A percentile compares a stretch with the other conserved stretches of the same genome.
Conservation (phyloP, 441 rosid genomes). For the Syzygium syzygioides region DNA sequence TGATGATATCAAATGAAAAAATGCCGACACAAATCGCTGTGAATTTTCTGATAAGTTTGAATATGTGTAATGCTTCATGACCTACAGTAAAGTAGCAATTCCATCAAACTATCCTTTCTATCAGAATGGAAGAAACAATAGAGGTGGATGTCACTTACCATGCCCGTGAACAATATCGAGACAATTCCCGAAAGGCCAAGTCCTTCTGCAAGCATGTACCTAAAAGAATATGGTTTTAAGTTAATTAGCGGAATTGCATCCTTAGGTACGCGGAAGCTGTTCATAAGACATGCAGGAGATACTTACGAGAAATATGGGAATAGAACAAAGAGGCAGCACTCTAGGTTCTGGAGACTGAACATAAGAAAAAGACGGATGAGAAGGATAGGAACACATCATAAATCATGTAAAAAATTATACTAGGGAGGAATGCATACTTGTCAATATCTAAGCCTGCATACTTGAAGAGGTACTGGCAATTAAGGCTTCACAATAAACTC, state of each 20-base stretch:
- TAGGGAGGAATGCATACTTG: conserved; percentile 54
- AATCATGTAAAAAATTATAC: neutral
- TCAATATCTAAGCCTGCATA: conserved; percentile 98
- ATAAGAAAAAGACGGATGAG: conserved; percentile 3
- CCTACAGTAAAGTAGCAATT: conserved; percentile 36
- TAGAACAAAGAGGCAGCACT: conserved; percentile 97
- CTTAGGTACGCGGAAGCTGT: neutral
- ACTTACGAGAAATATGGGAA: conserved; percentile 99
- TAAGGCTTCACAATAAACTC: conserved; percentile 61
- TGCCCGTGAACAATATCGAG: conserved; percentile 95
- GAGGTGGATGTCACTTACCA: conserved; percentile 45
- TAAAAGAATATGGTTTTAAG: conserved; percentile 15
- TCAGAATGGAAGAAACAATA: neutral
- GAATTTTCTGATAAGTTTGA: conserved; percentile 93
- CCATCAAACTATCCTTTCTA: conserved; percentile 1
- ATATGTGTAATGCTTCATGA: conserved; percentile 95
- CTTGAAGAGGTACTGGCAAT: conserved; percentile 85
- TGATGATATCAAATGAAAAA: conserved; percentile 95
- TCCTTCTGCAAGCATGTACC: conserved; percentile 99
- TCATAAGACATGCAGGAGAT: conserved; percentile 7
- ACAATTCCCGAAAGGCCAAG: conserved; percentile 98
- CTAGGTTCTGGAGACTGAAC: conserved; percentile 94
- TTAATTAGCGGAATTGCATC: neutral
- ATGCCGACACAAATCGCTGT: conserved; percentile 86
- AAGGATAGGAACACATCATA: conserved; percentile 6